These are phyloP conservation scores for Lojkania enalia DNA, from an alignment of 2,329 filamentous ascomycete genomes.

Conservation along the genomic window DNA sequence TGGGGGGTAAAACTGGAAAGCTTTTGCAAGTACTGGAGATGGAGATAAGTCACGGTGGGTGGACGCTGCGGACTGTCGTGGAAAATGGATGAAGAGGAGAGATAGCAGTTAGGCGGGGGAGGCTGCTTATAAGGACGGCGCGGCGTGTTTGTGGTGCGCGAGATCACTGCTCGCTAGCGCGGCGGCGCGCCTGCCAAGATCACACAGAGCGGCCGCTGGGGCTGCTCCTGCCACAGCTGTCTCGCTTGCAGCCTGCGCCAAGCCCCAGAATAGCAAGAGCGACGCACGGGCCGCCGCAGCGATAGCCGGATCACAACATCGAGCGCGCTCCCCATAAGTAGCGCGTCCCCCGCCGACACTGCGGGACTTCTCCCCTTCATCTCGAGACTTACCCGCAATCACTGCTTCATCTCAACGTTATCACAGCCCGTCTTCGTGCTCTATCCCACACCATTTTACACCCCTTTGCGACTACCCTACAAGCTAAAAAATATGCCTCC, in stretches of 20 bases:
- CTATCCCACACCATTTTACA: conserved; percentile 20
- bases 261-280: conserved; percentile 24
- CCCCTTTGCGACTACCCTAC: conserved; percentile 16
- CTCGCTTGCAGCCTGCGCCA: conserved; percentile 23
- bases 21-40: conserved; percentile 19
- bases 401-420: conserved; percentile 26
- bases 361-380: conserved; percentile 46
- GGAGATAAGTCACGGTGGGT: conserved; percentile 27
- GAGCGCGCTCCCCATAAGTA: conserved; percentile 47
- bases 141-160: conserved; percentile 46
- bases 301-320: conserved; percentile 46
- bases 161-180: conserved; percentile 45
- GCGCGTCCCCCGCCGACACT: conserved; percentile 45
- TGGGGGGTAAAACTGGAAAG: conserved; percentile 33
- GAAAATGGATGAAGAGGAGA: conserved; percentile 47
- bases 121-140: conserved; percentile 46
- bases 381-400: conserved; percentile 43
- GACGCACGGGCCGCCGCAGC: conserved; percentile 36
- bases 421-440: conserved; percentile 13
- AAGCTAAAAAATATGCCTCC: conserved; percentile 77
- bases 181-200: conserved; percentile 18
- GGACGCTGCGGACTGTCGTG: conserved; percentile 37
- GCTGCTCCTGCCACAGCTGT: too few species aligned
- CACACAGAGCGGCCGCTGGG: too few species aligned
- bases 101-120: conserved; percentile 42